Conservation (phyloP, 345 rosid species). For the Syzygium aqueum region DNA sequence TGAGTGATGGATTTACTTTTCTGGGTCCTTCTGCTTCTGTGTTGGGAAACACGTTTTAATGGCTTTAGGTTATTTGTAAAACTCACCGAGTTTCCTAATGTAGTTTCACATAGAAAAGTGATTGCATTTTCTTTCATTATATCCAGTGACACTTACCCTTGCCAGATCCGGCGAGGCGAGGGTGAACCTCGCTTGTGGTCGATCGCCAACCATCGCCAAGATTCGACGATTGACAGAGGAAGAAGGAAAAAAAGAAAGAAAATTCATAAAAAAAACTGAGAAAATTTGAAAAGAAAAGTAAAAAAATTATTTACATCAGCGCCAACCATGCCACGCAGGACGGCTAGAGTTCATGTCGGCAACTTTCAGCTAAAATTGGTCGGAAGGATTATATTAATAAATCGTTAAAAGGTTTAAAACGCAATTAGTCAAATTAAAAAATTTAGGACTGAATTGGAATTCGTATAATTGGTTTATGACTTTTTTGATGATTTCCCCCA, state of each 20-base stretch:
- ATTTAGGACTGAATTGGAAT: neutral
- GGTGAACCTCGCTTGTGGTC: too few relatives aligned
- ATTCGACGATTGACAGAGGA: too few relatives aligned
- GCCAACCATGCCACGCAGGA: too few relatives aligned
- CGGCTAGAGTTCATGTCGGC: too few relatives aligned
- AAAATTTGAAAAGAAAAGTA: too few relatives aligned
- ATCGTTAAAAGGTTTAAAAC: neutral
- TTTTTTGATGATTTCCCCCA: neutral
- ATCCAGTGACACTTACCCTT: rapidly evolving
- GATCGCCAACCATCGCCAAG: too few relatives aligned
- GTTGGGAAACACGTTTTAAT: neutral
- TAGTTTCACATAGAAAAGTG: neutral
- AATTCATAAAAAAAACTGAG: too few relatives aligned
- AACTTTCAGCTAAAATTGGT: too few relatives aligned
- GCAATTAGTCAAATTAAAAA: neutral
- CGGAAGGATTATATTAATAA: neutral
- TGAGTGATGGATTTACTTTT: neutral
- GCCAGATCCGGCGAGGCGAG: neutral
- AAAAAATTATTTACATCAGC: too few relatives aligned
- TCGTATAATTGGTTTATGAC: neutral
- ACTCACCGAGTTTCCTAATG: neutral
- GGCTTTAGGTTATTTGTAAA: neutral
- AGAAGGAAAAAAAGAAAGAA: too few relatives aligned
- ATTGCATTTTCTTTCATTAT: neutral
- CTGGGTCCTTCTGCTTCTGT: neutral